These are phyloP conservation scores for Pseudopyricularia javanii DNA, from an alignment of 2,329 filamentous ascomycete genomes.

Conservation along the genomic window DNA sequence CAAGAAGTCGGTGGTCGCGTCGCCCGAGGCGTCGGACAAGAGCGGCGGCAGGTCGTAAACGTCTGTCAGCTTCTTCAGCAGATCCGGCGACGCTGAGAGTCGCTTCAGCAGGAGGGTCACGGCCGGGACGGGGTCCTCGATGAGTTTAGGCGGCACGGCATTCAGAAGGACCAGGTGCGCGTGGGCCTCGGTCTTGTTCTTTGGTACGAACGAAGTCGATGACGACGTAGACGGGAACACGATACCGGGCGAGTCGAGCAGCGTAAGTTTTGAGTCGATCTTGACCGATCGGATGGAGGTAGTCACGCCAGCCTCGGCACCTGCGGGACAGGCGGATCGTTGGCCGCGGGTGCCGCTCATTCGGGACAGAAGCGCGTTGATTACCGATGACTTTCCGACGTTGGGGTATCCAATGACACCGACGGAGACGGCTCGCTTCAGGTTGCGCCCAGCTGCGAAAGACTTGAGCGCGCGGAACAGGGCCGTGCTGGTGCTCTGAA, in stretches of 20 bases:
- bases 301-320: conserved; percentile 85
- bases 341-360: conserved; percentile 50
- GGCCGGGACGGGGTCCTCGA: conserved; percentile 82
- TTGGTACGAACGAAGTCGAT: conserved; percentile 31
- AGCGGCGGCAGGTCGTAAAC: conserved; percentile 79
- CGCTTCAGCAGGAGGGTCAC: conserved; percentile 75
- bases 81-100: conserved; percentile 58
- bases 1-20: conserved; percentile 79
- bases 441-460: conserved; percentile 68
- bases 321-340: conserved; percentile 66
- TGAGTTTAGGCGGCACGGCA: conserved; percentile 85
- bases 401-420: conserved; percentile 94
- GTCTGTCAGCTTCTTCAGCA: conserved; percentile 67
- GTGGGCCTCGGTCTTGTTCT: conserved; percentile 59
- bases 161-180: conserved; percentile 81
- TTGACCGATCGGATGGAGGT: conserved; percentile 83
- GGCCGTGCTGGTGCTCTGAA: conserved; percentile 72
- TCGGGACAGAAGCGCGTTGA: conserved; percentile 78
- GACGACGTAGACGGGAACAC: conserved; percentile 66
- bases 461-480: conserved; percentile 85
- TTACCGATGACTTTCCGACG: conserved; percentile 91
- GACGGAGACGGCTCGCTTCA: conserved; percentile 83
- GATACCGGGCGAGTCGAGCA: conserved; percentile 89
- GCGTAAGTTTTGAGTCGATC: conserved; percentile 84
- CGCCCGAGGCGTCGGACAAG: conserved; percentile 53